Conservation (phyloP, 1,284 basidiomycete species). For the Tilletiaria anomala region DNA sequence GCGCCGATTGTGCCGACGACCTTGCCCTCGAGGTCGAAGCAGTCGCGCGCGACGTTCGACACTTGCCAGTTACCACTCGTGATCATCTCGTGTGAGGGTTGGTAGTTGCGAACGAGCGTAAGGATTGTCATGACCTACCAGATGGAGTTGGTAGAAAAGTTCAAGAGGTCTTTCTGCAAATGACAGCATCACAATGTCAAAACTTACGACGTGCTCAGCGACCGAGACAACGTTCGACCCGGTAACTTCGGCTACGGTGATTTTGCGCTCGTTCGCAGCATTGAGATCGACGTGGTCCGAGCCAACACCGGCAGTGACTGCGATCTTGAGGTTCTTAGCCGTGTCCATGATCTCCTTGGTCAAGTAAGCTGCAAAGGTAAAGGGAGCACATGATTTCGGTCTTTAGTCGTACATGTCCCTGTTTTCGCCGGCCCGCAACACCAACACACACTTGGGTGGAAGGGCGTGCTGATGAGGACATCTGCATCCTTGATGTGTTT, state of each 20-base stretch:
- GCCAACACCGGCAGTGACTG: slow-evolving; percentile 84
- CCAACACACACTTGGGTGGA: slow-evolving; percentile 44
- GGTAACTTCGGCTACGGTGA: slow-evolving; percentile 61
- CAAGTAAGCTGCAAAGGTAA: slow-evolving; percentile 63
- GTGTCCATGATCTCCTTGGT: slow-evolving; percentile 61
- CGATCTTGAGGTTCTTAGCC: slow-evolving; percentile 81
- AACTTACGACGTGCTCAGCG: slow-evolving; percentile 79
- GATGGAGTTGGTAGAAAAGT: no score
- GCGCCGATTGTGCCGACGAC: slow-evolving; percentile 63
- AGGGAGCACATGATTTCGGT: background rate
- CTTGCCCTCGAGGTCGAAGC: slow-evolving; percentile 76
- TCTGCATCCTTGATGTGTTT: slow-evolving; percentile 62
- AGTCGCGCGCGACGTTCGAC: slow-evolving; percentile 37
- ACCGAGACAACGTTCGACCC: slow-evolving; percentile 62
- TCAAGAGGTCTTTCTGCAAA: background rate
- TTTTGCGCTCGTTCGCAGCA: slow-evolving; percentile 63
- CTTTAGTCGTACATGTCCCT: background rate
- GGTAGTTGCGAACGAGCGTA: slow-evolving; percentile 71
- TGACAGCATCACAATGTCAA: slow-evolving; percentile 1
- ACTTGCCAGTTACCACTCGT: slow-evolving; percentile 29
- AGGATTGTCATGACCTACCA: slow-evolving; percentile 70
- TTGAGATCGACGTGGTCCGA: slow-evolving; percentile 76
- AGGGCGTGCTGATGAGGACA: slow-evolving; percentile 63
- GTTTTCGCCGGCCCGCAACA: background rate
- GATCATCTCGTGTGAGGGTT: slow-evolving; percentile 50